These are phyloP conservation scores for Pythium rhizo-oryzae DNA, from an alignment of 352 stramenopile genomes.

Conservation along the genomic window DNA sequence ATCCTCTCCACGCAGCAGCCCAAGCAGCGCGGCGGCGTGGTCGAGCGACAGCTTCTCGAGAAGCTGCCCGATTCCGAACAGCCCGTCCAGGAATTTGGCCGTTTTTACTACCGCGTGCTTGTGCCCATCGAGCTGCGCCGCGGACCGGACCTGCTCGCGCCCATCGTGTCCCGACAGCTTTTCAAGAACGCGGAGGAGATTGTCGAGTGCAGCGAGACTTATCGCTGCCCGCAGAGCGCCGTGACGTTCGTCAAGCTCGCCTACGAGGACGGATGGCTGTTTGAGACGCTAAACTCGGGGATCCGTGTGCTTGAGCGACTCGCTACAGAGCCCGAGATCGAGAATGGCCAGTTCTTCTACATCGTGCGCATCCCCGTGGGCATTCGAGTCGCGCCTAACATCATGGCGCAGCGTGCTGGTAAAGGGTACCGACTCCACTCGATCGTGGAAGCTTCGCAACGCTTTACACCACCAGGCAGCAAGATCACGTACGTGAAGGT, in stretches of 20 bases:
- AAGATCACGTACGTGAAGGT: conserved; percentile 88
- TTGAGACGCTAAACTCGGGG: conserved; percentile 81
- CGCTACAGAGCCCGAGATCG: conserved; percentile 58
- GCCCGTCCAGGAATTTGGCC: conserved; percentile 42
- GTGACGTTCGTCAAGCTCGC: conserved; percentile 83
- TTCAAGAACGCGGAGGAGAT: conserved; percentile 87
- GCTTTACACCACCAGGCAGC: conserved; percentile 78
- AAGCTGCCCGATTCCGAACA: conserved; percentile 39
- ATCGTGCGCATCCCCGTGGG: conserved; percentile 83
- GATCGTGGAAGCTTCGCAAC: conserved; percentile 81
- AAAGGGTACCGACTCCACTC: conserved; percentile 85
- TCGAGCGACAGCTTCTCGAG: conserved; percentile 36
- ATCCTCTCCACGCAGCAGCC: conserved; percentile 58
- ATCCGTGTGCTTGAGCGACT: conserved; percentile 76
- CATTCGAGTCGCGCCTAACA: conserved; percentile 78
- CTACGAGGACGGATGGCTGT: conserved; percentile 84
- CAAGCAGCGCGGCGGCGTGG: conserved; percentile 5
- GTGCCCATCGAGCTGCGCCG: conserved; percentile 77
- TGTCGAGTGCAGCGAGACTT: conserved; percentile 70
- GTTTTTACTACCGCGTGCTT: conserved; percentile 77
- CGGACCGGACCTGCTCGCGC: conserved; percentile 69
- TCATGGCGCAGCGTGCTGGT: conserved; percentile 80
- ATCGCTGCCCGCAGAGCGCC: conserved; percentile 68
- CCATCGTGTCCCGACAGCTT: conserved; percentile 63
- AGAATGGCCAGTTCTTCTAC: conserved; percentile 85